A percentile compares a stretch with the other conserved stretches of the same genome.
These are phyloP conservation scores for Zygoascus hellenicus DNA, from an alignment of 1,139 yeast species.

Conservation along the genomic window DNA sequence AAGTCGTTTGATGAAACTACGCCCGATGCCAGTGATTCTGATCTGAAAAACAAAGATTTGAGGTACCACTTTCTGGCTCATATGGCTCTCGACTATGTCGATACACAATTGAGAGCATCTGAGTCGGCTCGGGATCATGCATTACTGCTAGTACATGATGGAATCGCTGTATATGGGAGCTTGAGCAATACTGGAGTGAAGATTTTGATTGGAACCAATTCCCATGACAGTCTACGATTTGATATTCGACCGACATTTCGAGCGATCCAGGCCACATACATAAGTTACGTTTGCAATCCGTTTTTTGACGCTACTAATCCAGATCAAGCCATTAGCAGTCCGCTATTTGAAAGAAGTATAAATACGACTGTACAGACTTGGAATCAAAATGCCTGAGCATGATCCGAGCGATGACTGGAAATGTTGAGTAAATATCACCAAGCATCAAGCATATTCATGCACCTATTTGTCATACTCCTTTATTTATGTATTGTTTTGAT, in stretches of 20 bases:
- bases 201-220: constrained; percentile 35
- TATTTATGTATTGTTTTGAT: too few relatives aligned
- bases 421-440: too few relatives aligned
- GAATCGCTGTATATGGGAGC: constrained; percentile 39
- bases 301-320: constrained; percentile 28
- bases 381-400: constrained; percentile 14
- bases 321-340: constrained; percentile 26
- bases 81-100: constrained; percentile 39
- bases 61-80: constrained; percentile 38
- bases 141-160: constrained; percentile 37
- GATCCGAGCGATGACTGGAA: too few relatives aligned
- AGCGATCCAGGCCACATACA: constrained; percentile 34
- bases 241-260: constrained; percentile 30
- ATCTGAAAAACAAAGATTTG: constrained; percentile 16
- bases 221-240: constrained; percentile 27
- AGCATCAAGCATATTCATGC: too few relatives aligned
- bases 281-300: constrained; percentile 37
- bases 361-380: constrained; percentile 23
- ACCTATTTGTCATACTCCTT: too few relatives aligned
- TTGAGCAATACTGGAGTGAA: constrained; percentile 38
- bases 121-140: constrained; percentile 31
- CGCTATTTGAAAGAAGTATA: constrained; percentile 26
- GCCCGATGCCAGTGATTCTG: constrained; percentile 1
- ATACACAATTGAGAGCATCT: constrained; percentile 25
- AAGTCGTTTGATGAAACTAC: constrained; percentile 18